These are phyloP conservation scores for Bertia moriformis DNA, from an alignment of 2,329 filamentous ascomycete genomes.

Conservation along the genomic window DNA sequence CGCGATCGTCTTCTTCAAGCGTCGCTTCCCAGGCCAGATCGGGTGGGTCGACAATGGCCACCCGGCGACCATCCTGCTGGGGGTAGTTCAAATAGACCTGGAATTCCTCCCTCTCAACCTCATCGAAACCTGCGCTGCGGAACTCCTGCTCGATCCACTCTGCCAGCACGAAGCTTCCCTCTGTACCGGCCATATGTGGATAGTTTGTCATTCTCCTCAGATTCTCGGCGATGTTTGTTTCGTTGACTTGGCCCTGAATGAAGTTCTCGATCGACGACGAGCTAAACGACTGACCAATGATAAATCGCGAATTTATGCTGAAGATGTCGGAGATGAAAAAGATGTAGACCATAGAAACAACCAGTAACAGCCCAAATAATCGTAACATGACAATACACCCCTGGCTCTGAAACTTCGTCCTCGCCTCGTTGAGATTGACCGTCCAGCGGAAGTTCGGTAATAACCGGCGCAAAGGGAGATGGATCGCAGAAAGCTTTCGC, in stretches of 20 bases:
- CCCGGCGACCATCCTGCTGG: conserved; percentile 56
- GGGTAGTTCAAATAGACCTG: conserved; percentile 90
- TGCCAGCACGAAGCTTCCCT: conserved; percentile 77
- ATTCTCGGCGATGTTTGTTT: conserved; percentile 38
- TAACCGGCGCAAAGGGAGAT: conserved; percentile 30
- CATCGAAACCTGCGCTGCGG: conserved; percentile 55
- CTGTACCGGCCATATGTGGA: conserved; percentile 84
- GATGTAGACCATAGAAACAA: conserved; percentile 40
- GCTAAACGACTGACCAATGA: conserved; percentile 37
- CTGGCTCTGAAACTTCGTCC: conserved; percentile 23
- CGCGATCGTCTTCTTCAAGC: conserved; percentile 68
- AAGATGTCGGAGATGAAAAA: conserved; percentile 47
- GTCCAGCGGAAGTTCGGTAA: conserved; percentile 16
- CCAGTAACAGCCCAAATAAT: conserved; percentile 40
- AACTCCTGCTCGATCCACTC: conserved; percentile 75
- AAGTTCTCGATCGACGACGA: conserved; percentile 42
- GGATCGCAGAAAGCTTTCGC: conserved; percentile 39
- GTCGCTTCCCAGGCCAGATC: conserved; percentile 61
- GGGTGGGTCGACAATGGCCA: conserved; percentile 60
- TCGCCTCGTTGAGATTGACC: conserved; percentile 19
- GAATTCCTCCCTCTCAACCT: conserved; percentile 64
- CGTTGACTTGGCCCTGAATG: conserved; percentile 40
- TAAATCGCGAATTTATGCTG: conserved; percentile 26
- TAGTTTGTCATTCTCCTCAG: conserved; percentile 67
- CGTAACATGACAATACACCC: conserved; percentile 42